These are phyloP conservation scores for Passiflora organensis DNA, from an alignment of 345 rosid species.

Conservation along the genomic window DNA sequence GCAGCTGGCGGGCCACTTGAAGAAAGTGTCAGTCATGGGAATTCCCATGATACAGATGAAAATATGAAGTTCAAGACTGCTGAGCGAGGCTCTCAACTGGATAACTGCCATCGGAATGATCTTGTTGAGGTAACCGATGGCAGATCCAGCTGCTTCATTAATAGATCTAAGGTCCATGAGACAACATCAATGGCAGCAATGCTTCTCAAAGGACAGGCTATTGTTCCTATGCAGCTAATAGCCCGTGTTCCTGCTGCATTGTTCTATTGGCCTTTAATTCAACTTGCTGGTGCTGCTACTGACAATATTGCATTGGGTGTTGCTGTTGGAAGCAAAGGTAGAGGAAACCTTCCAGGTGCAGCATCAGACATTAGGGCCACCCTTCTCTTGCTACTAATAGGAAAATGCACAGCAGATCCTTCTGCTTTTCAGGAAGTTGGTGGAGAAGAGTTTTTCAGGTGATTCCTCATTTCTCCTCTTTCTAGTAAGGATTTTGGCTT, in stretches of 20 bases:
- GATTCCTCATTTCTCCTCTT: constrained; percentile 18
- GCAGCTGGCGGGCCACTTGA: constrained; percentile 34
- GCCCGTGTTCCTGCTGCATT: constrained; percentile 88
- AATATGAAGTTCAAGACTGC: constrained; percentile 33
- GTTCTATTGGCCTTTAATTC: constrained; percentile 97
- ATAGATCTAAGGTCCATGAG: constrained; percentile 40
- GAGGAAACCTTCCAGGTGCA: constrained; percentile 95
- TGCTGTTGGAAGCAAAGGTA: constrained; percentile 99
- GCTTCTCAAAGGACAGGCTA: constrained; percentile 84
- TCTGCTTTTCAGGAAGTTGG: constrained; percentile 82
- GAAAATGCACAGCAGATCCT: constrained; percentile 93
- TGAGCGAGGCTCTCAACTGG: constrained; percentile 37
- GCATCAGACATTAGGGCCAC: constrained; percentile 95
- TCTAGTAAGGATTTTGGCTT: constrained; percentile 2
- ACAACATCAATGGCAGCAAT: constrained; percentile 93
- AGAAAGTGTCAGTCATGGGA: constrained; percentile 35
- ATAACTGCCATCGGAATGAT: constrained; percentile 30
- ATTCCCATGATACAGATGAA: constrained; percentile 36
- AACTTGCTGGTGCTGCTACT: constrained; percentile 92
- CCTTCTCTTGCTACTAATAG: constrained; percentile 77
- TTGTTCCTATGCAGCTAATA: constrained; percentile 90
- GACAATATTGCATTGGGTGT: constrained; percentile 91
- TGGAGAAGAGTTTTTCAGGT: constrained; percentile 95
- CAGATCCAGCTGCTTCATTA: constrained; percentile 38
- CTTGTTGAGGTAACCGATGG: constrained; percentile 41